Evolutionary conservation across 345 rosid species (phyloP).

Genomic region (Salix suchowensis): DNA sequence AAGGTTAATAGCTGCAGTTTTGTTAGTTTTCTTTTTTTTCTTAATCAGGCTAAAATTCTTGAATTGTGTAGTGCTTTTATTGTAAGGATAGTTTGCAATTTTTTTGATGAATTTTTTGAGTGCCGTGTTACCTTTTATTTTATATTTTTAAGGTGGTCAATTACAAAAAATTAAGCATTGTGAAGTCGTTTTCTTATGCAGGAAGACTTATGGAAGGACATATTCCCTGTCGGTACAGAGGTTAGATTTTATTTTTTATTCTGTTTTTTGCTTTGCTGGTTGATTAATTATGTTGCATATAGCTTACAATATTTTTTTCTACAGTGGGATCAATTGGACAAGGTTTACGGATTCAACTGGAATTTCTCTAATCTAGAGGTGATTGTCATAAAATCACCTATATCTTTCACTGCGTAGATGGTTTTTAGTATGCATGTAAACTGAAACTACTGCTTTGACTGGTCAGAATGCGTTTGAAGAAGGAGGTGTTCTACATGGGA

Average conservation of each 20-base stretch:
- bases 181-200: constrained; percentile 27
- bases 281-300: constrained; percentile 10
- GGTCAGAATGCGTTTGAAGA: constrained; percentile 82
- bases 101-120: not conserved
- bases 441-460: constrained; percentile 10
- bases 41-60: not conserved
- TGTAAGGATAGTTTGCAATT: not conserved
- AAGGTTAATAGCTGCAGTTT: not conserved
- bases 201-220: constrained; percentile 88
- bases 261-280: not conserved
- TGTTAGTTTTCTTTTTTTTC: not conserved
- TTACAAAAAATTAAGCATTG: not conserved
- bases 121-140: not conserved
- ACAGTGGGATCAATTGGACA: constrained; percentile 94
- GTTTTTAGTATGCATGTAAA: not conserved
- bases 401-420: not conserved
- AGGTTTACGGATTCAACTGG: constrained; percentile 68
- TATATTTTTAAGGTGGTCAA: not conserved
- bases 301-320: constrained; percentile 3
- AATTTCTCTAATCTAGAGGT: constrained; percentile 85
- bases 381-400: constrained; percentile 25
- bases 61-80: not conserved
- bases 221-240: constrained; percentile 93
- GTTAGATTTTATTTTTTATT: constrained; percentile 31
- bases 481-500: constrained; percentile 65